These are phyloP conservation scores for Boletus subcaerulescens DNA, from an alignment of 768 basidiomycete genomes.

Conservation along the genomic window DNA sequence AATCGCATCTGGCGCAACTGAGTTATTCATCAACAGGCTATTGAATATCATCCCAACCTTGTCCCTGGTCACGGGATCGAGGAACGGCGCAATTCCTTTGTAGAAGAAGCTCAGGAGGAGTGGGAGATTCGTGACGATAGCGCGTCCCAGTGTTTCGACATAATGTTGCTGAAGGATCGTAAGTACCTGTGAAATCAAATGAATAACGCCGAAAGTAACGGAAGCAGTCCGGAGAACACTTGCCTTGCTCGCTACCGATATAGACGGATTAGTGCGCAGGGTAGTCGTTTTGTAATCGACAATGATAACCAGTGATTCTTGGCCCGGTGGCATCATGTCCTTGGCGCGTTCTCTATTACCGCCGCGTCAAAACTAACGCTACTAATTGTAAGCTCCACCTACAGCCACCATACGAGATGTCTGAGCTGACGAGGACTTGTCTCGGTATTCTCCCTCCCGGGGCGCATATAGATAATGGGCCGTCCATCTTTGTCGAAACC, in stretches of 20 bases:
- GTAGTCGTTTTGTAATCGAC: constrained; percentile 86
- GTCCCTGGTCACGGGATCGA: constrained; percentile 85
- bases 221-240: background rate
- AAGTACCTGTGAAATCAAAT: constrained; percentile 46
- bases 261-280: constrained; percentile 78
- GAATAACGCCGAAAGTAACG: background rate
- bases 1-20: constrained; percentile 66
- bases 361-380: constrained; percentile 4
- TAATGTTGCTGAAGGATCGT: constrained; percentile 86
- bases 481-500: constrained; percentile 85
- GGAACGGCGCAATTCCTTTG: constrained; percentile 81
- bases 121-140: constrained; percentile 80
- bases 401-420: constrained; percentile 87
- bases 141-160: constrained; percentile 83
- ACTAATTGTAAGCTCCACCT: constrained; percentile 29
- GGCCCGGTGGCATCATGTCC: constrained; percentile 82
- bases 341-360: constrained; percentile 77
- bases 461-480: constrained; percentile 88
- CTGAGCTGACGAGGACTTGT: constrained; percentile 73
- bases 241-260: constrained; percentile 74
- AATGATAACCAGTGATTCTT: constrained; percentile 78
- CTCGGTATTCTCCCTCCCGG: constrained; percentile 83
- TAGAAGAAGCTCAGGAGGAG: constrained; percentile 71
- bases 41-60: constrained; percentile 47
- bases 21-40: background rate